Evolutionary conservation across 2,329 filamentous ascomycete species (phyloP).

Genomic region (Whalleya microplaca): DNA sequence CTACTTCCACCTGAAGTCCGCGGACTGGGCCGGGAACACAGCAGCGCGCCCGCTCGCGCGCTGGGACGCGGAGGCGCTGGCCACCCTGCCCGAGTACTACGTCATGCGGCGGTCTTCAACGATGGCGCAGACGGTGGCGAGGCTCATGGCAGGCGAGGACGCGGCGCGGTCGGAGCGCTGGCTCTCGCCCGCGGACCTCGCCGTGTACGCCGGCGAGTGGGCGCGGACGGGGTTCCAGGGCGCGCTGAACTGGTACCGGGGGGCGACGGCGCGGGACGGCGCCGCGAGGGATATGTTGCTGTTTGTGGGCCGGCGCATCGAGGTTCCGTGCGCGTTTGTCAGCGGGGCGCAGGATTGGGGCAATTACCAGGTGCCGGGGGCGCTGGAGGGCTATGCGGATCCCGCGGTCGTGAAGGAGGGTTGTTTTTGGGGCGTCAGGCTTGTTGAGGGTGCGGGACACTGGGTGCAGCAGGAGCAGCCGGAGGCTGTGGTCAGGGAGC

Average conservation of each 20-base stretch:
- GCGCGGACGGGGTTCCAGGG: constrained; percentile 66
- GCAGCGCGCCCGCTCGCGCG: constrained; percentile 54
- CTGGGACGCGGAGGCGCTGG: constrained; percentile 62
- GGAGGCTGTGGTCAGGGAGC: constrained; percentile 46
- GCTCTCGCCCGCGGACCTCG: constrained; percentile 61
- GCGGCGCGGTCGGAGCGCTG: constrained; percentile 48
- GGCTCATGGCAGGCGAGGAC: constrained; percentile 59
- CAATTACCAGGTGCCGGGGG: constrained; percentile 68
- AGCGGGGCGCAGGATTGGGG: constrained; percentile 68
- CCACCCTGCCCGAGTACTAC: constrained; percentile 69
- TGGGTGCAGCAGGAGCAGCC: constrained; percentile 72
- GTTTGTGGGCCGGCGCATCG: constrained; percentile 63
- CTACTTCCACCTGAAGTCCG: constrained; percentile 71
- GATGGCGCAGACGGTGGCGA: constrained; percentile 62
- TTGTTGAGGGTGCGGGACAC: constrained; percentile 66
- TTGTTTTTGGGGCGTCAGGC: constrained; percentile 54
- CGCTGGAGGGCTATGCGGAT: constrained; percentile 57
- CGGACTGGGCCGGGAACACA: constrained; percentile 58
- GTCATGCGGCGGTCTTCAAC: constrained; percentile 61
- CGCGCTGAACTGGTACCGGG: constrained; percentile 68
- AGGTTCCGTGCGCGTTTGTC: constrained; percentile 65
- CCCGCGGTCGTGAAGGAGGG: constrained; percentile 48
- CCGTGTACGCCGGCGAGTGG: constrained; percentile 65
- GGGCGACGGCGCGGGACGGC: constrained; percentile 46
- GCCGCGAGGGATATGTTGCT: constrained; percentile 56